A percentile compares a stretch with the other conserved stretches of the same genome.
Evolutionary conservation across 1,284 basidiomycete genomes (phyloP).

Genomic region (Puccinia brachypodii): DNA sequence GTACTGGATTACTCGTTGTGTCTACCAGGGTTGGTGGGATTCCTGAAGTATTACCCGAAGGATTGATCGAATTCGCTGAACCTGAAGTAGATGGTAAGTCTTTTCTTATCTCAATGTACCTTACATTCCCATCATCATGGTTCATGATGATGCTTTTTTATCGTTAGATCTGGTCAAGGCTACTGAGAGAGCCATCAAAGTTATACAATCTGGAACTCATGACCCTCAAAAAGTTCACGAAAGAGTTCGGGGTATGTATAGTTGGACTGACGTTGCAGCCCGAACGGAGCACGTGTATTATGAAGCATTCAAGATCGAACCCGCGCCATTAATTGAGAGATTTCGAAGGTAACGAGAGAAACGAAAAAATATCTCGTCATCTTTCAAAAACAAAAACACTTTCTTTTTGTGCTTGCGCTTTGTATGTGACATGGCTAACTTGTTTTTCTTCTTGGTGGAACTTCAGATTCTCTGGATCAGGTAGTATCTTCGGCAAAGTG

Average conservation of each 20-base stretch:
- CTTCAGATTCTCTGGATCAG: constrained; percentile 44
- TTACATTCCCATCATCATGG: not conserved
- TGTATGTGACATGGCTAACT: not conserved
- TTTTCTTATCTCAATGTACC: constrained; percentile 12
- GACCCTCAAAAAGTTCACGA: constrained; percentile 76
- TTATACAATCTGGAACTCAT: constrained; percentile 70
- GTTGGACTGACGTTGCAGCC: constrained; percentile 76
- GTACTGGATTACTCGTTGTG: constrained; percentile 89
- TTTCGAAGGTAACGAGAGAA: constrained; percentile 65
- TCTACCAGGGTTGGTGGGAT: constrained; percentile 92
- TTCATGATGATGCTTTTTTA: not conserved
- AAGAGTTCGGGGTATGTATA: constrained; percentile 77
- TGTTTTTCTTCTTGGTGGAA: not conserved
- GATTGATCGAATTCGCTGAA: constrained; percentile 90
- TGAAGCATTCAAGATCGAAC: constrained; percentile 65
- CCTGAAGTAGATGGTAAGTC: constrained; percentile 74
- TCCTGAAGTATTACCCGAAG: constrained; percentile 86
- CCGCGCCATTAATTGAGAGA: constrained; percentile 69
- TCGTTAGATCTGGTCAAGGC: constrained; percentile 77
- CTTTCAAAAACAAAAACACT: too few species aligned
- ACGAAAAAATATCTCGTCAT: too few species aligned
- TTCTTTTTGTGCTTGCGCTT: not conserved
- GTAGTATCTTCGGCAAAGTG: constrained; percentile 42
- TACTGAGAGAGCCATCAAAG: constrained; percentile 73
- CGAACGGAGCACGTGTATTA: constrained; percentile 82